Evolutionary conservation across 176 grass and related monocot genomes (phyloP).

Genomic region (Alloteropsis semialata): DNA sequence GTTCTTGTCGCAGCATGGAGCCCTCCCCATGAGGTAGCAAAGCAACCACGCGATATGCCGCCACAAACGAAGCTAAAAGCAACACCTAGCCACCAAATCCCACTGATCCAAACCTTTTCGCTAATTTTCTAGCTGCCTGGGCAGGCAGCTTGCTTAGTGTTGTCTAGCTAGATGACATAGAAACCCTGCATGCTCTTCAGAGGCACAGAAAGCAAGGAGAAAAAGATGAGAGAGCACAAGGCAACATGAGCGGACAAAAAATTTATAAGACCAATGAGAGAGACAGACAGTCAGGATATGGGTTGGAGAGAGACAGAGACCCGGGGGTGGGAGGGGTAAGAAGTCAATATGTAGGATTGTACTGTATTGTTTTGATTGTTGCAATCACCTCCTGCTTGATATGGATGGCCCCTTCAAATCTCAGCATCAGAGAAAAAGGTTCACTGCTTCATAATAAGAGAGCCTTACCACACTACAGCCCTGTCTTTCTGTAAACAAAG

Average conservation of each 20-base stretch:
- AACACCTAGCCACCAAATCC: constrained; percentile 34
- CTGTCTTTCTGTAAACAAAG: constrained; percentile 38
- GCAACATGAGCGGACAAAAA: constrained; percentile 42
- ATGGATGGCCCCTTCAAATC: constrained; percentile 63
- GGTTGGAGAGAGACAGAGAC: neutral
- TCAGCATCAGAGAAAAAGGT: constrained; percentile 26
- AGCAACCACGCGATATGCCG: neutral
- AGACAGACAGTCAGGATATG: neutral
- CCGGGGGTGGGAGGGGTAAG: neutral
- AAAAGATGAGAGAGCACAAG: constrained; percentile 30
- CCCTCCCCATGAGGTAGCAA: constrained; percentile 67
- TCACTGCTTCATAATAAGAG: neutral
- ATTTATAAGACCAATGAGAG: constrained; percentile 52
- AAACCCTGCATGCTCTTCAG: constrained; percentile 39
- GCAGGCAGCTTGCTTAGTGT: constrained; percentile 32
- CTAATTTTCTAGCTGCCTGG: constrained; percentile 42
- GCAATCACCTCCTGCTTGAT: constrained; percentile 55
- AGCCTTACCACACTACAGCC: neutral
- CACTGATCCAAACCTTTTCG: constrained; percentile 42
- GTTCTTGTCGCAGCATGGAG: constrained; percentile 95
- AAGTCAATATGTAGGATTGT: constrained; percentile 68
- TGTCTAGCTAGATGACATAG: constrained; percentile 38
- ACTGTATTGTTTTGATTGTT: constrained; percentile 51
- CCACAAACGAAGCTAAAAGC: constrained; percentile 1
- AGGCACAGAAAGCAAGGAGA: constrained; percentile 52